These are phyloP conservation scores for Phaeosphaeria sp. DNA, from an alignment of 2,329 filamentous ascomycete genomes.

Conservation along the genomic window DNA sequence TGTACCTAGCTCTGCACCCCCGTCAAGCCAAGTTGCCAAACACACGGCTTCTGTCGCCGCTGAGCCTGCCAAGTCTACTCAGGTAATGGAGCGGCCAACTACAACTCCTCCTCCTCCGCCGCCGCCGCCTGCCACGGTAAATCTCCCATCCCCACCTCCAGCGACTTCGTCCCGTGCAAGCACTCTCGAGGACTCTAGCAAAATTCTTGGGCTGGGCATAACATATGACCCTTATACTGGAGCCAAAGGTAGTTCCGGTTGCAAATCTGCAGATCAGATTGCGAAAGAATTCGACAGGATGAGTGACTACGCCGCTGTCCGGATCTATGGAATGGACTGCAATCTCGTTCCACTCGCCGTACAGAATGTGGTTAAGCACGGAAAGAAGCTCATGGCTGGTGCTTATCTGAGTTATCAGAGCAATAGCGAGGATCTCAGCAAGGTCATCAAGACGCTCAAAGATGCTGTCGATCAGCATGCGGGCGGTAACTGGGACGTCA, in stretches of 20 bases:
- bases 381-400: constrained; percentile 76
- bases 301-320: constrained; percentile 68
- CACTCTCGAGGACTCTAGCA: constrained; percentile 5
- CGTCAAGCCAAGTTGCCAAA: neutral
- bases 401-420: constrained; percentile 66
- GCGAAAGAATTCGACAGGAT: constrained; percentile 67
- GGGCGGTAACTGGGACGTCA: constrained; percentile 67
- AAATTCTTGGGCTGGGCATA: constrained; percentile 35
- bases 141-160: constrained; percentile 12
- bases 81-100: neutral
- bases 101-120: constrained; percentile 4
- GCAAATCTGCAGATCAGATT: constrained; percentile 71
- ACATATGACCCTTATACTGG: constrained; percentile 43
- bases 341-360: constrained; percentile 71
- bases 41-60: neutral
- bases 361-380: constrained; percentile 66
- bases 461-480: constrained; percentile 56
- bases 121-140: constrained; percentile 7
- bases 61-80: neutral
- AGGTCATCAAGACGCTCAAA: constrained; percentile 68
- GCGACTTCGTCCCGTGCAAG: neutral
- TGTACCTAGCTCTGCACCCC: constrained; percentile 4
- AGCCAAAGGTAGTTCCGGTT: constrained; percentile 45
- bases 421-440: constrained; percentile 49
- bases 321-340: constrained; percentile 83